Evolutionary conservation across 2,329 filamentous ascomycete species (phyloP).

Genomic region (Xylaria multiplex): DNA sequence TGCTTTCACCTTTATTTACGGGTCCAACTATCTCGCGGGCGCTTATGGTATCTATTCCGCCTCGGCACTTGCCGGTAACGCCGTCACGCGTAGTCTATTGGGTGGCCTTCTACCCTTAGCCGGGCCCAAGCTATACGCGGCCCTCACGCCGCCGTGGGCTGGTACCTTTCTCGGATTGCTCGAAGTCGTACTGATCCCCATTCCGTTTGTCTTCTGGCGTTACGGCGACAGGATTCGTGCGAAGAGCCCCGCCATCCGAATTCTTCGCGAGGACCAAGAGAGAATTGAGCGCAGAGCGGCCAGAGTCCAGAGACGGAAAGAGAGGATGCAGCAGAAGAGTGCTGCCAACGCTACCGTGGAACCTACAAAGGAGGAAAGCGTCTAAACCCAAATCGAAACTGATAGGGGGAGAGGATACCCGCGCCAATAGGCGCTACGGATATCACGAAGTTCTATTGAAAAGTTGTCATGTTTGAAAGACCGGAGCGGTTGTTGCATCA

Average conservation of each 20-base stretch:
- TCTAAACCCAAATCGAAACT: background rate
- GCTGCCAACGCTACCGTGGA: background rate
- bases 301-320: constrained; percentile 44
- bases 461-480: background rate
- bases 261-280: constrained; percentile 58
- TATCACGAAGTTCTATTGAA: background rate
- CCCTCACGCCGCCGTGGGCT: constrained; percentile 79
- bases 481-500: constrained; percentile 11
- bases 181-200: constrained; percentile 78
- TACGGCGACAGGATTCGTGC: constrained; percentile 65
- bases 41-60: constrained; percentile 85
- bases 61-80: constrained; percentile 81
- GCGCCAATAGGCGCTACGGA: background rate
- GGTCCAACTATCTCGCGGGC: constrained; percentile 80
- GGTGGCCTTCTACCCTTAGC: constrained; percentile 84
- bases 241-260: constrained; percentile 60
- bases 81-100: constrained; percentile 75
- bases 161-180: constrained; percentile 79
- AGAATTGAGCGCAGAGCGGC: constrained; percentile 51
- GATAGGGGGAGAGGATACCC: background rate
- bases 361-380: constrained; percentile 10
- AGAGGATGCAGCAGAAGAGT: constrained; percentile 28
- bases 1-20: constrained; percentile 82
- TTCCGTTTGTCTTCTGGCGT: constrained; percentile 81
- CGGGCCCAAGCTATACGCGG: constrained; percentile 75